These are phyloP conservation scores for Trametes punicea DNA, from an alignment of 768 basidiomycete genomes.

Conservation along the genomic window DNA sequence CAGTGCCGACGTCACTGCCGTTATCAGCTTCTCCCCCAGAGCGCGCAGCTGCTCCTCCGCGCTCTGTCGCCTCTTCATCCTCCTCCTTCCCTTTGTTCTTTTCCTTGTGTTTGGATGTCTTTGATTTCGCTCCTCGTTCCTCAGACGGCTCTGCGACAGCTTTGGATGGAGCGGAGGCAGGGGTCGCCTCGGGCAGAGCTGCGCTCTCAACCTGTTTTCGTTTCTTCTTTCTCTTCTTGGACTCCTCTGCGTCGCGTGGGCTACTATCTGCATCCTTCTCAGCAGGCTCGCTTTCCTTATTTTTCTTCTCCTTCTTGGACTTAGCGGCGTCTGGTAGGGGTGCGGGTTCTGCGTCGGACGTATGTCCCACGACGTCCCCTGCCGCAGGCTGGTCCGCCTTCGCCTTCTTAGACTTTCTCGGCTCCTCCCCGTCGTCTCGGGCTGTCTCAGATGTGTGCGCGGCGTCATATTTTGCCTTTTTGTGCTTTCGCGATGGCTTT, in stretches of 20 bases:
- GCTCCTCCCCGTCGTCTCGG: not conserved
- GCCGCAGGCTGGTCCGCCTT: not conserved
- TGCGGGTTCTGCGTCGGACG: not conserved
- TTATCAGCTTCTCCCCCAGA: not conserved
- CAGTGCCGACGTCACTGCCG: not conserved
- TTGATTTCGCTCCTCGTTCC: slow-evolving; percentile 5
- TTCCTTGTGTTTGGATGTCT: not conserved
- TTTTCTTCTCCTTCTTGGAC: slow-evolving; percentile 20
- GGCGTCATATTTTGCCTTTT: slow-evolving; percentile 1
- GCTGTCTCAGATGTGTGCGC: not conserved
- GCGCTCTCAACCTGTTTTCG: slow-evolving; percentile 17
- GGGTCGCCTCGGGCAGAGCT: not conserved
- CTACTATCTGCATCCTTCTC: not conserved
- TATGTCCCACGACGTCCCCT: not conserved
- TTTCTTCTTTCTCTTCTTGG: slow-evolving; percentile 21
- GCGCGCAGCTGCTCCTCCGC: not conserved
- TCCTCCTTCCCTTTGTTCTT: slow-evolving; percentile 10
- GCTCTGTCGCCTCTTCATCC: not conserved
- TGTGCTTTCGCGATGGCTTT: slow-evolving; percentile 16
- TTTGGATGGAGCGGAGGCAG: not conserved
- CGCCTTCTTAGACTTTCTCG: slow-evolving; percentile 10
- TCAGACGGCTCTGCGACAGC: not conserved
- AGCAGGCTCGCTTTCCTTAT: slow-evolving; percentile 12
- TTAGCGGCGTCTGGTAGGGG: not conserved
- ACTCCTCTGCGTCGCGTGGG: slow-evolving; percentile 7